Evolutionary conservation across 306 rosid genomes (phyloP).

Genomic region (Citrullus amarus): DNA sequence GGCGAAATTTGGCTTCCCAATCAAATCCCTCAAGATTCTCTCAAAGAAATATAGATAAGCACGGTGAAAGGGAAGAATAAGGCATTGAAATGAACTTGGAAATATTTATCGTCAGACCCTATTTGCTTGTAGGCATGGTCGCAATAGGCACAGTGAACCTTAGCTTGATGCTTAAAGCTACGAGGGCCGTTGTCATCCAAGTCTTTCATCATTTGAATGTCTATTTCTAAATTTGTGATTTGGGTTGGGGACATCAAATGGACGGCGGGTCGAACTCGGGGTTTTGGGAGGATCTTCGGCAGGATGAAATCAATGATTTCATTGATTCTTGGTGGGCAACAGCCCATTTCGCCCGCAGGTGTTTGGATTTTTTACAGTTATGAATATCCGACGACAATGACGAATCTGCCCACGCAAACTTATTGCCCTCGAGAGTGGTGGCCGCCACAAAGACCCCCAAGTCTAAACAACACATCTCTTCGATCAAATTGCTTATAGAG

Average conservation of each 20-base stretch:
- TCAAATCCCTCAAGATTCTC: constrained; percentile 49
- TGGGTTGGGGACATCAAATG: constrained; percentile 31
- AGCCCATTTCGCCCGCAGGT: neutral
- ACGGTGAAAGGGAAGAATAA: constrained; percentile 78
- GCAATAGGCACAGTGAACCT: constrained; percentile 72
- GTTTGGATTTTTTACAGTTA: neutral
- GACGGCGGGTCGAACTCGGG: constrained; percentile 32
- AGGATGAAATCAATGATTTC: neutral
- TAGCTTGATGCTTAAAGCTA: constrained; percentile 57
- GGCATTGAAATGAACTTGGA: constrained; percentile 58
- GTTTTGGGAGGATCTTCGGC: neutral
- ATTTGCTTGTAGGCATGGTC: constrained; percentile 54
- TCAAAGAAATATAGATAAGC: constrained; percentile 64
- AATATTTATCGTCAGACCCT: constrained; percentile 25
- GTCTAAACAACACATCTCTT: neutral
- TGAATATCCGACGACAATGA: neutral
- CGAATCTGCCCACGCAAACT: neutral
- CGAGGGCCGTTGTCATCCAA: constrained; percentile 53
- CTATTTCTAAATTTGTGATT: constrained; percentile 33
- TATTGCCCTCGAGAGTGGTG: neutral
- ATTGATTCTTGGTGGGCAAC: neutral
- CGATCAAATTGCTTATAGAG: neutral
- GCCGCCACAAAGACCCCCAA: neutral
- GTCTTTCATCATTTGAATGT: constrained; percentile 40
- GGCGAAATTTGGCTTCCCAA: constrained; percentile 47